Evolutionary conservation across 495 filamentous ascomycete genomes (phyloP).

Genomic region (Penicillium egyptiacum): DNA sequence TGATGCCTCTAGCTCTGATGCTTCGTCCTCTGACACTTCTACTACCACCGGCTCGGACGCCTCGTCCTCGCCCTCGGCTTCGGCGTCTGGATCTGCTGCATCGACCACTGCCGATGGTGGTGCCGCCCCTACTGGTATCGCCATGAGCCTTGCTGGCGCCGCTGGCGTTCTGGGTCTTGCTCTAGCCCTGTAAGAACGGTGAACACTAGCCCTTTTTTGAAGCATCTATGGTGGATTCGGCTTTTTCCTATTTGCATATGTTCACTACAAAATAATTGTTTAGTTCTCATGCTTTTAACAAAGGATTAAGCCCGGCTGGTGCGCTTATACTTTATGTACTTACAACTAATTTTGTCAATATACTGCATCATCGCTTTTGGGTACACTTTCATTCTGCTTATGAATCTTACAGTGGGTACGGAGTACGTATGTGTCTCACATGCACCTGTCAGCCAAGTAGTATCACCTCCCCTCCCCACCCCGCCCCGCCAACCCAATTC

Average conservation of each 20-base stretch:
- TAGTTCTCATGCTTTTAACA: background rate
- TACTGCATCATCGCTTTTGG: background rate
- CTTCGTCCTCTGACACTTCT: background rate
- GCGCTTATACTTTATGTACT: background rate
- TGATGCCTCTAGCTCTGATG: slow-evolving; percentile 1
- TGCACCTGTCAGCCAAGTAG: background rate
- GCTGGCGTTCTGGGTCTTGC: slow-evolving; percentile 30
- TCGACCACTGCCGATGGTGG: slow-evolving; percentile 18
- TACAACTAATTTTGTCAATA: background rate
- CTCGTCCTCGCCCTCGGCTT: slow-evolving; percentile 10
- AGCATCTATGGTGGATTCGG: background rate
- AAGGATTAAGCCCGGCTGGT: no score
- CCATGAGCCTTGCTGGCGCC: slow-evolving; percentile 21
- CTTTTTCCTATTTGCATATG: background rate
- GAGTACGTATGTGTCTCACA: background rate
- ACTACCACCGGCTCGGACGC: background rate
- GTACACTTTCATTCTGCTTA: background rate
- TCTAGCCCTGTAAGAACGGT: slow-evolving; percentile 20
- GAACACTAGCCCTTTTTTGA: background rate
- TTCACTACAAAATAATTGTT: background rate
- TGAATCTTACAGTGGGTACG: background rate
- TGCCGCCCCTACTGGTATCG: slow-evolving; percentile 21
- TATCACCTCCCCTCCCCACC: background rate
- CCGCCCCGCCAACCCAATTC: no score
- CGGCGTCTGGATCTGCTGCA: slow-evolving; percentile 17